phyloP scores from a whole-genome alignment of 306 rosid genomes.

The Geum urbanum region DNA sequence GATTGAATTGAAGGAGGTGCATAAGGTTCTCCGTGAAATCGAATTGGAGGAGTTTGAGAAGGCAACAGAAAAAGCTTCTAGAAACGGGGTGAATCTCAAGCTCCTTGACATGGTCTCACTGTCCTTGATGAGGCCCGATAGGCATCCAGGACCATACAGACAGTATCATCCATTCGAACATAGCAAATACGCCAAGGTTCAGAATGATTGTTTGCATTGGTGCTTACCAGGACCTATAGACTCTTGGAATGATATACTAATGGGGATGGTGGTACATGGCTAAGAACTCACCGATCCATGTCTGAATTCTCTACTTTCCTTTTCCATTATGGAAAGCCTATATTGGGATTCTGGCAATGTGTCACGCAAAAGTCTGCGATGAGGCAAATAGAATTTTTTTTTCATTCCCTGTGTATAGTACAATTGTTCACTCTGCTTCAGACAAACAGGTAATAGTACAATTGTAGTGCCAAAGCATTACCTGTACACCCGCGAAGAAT shows the following conservation, averaged over 20 bases:
- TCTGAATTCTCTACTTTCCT: conserved; percentile 2
- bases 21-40: conserved; percentile 45
- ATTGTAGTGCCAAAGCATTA: neutral
- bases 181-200: conserved; percentile 47
- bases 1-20: conserved; percentile 53
- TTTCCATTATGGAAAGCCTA: conserved; percentile 5
- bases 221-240: conserved; percentile 97
- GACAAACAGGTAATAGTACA: neutral
- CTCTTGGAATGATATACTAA: conserved; percentile 81
- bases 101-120: conserved; percentile 64
- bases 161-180: conserved; percentile 65
- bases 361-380: conserved; percentile 27
- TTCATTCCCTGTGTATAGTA: conserved; percentile 18
- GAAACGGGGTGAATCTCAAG: conserved; percentile 59
- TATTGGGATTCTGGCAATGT: conserved; percentile 11
- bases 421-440: conserved; percentile 10
- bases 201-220: conserved; percentile 96
- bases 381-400: conserved; percentile 15
- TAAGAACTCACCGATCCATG: conserved; percentile 24
- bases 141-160: conserved; percentile 94
- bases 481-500: neutral
- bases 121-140: conserved; percentile 81
- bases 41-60: conserved; percentile 69
- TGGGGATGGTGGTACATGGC: conserved; percentile 67
- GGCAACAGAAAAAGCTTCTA: conserved; percentile 47